These are phyloP conservation scores for Shiraia bambusicola DNA, from an alignment of 2,329 filamentous ascomycete genomes.

Conservation along the genomic window DNA sequence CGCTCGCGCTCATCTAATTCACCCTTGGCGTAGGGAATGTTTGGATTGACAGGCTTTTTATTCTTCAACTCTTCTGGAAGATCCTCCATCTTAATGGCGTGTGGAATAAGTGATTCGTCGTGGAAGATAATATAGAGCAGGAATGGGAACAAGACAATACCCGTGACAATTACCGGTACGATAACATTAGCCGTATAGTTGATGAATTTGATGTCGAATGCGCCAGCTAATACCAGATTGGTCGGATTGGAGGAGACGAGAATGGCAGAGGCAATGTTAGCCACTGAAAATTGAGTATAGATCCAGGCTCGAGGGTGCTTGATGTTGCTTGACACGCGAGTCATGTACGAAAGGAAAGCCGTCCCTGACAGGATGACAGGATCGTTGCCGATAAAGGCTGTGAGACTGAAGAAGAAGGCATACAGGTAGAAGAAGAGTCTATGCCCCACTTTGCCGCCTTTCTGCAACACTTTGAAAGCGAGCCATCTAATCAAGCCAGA, in stretches of 20 bases:
- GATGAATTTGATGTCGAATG: slow-evolving; percentile 71
- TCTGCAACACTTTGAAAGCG: slow-evolving; percentile 69
- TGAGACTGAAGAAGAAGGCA: slow-evolving; percentile 68
- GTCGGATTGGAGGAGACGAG: slow-evolving; percentile 78
- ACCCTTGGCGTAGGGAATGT: slow-evolving; percentile 67
- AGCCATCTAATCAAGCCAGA: slow-evolving; percentile 71
- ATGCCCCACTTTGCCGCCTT: slow-evolving; percentile 67
- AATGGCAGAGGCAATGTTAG: slow-evolving; percentile 73
- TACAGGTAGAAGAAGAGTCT: slow-evolving; percentile 73
- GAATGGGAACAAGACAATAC: slow-evolving; percentile 68
- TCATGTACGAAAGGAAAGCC: slow-evolving; percentile 76
- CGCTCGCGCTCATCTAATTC: slow-evolving; percentile 56
- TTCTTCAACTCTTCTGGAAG: slow-evolving; percentile 59
- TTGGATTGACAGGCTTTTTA: slow-evolving; percentile 67
- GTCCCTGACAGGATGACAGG: slow-evolving; percentile 75
- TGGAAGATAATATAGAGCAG: slow-evolving; percentile 69
- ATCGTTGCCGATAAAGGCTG: slow-evolving; percentile 72
- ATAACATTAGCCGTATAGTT: slow-evolving; percentile 77
- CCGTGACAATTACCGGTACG: slow-evolving; percentile 69
- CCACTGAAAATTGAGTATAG: slow-evolving; percentile 68
- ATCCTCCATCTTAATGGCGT: slow-evolving; percentile 67
- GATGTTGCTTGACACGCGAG: slow-evolving; percentile 72
- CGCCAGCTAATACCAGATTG: slow-evolving; percentile 72
- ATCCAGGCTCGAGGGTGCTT: slow-evolving; percentile 72
- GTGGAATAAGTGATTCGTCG: slow-evolving; percentile 63